phyloP scores from a whole-genome alignment of 495 filamentous ascomycete species.

The Sordaria brevicollis region DNA sequence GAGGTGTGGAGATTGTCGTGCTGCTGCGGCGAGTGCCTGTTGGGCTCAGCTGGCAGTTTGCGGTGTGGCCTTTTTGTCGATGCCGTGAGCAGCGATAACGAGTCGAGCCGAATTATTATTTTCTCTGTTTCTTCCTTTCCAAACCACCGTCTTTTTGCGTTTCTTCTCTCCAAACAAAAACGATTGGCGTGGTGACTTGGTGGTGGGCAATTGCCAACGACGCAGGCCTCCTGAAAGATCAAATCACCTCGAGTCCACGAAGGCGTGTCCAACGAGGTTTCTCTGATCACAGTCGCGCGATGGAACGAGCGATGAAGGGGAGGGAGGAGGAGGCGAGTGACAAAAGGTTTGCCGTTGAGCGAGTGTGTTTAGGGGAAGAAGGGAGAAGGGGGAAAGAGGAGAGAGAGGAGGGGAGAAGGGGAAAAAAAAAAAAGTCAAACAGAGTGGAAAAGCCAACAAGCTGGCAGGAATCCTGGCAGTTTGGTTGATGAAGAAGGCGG shows the following conservation, averaged over 20 bases:
- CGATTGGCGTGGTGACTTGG: neutral
- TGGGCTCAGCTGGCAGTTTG: neutral
- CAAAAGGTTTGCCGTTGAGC: neutral
- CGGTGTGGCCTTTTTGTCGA: neutral
- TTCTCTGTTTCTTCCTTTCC: neutral
- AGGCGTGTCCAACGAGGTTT: no score
- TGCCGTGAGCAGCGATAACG: neutral
- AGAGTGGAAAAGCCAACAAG: neutral
- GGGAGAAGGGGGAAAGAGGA: conserved; percentile 11
- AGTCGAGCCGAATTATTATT: neutral
- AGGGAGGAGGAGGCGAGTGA: conserved; percentile 18
- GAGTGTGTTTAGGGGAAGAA: conserved; percentile 13
- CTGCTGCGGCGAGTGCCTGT: neutral
- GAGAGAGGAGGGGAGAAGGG: conserved; percentile 14
- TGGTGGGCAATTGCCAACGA: neutral
- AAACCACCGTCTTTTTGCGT: neutral
- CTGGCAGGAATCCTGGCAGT: neutral
- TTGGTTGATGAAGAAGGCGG: neutral
- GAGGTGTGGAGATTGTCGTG: neutral
- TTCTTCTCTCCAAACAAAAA: neutral
- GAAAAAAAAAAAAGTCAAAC: conserved; percentile 21
- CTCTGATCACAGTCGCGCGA: conserved; percentile 6
- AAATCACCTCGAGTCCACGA: neutral
- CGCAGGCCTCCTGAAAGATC: neutral
- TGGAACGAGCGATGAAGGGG: conserved; percentile 16